Evolutionary conservation across 2,329 filamentous ascomycete genomes (phyloP).

Genomic region (Apiospora hydei): DNA sequence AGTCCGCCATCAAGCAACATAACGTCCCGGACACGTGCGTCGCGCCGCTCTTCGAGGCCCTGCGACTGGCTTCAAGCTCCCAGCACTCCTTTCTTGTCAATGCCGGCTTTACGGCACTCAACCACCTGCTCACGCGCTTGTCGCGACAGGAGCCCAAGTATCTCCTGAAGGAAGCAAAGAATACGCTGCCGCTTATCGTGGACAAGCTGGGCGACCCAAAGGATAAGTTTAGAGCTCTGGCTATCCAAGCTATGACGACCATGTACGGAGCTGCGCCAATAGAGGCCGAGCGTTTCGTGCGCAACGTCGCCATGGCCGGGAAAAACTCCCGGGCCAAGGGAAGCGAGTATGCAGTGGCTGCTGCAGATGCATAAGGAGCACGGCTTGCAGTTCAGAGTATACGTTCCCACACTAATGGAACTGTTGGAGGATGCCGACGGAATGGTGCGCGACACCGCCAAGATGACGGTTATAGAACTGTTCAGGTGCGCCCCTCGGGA

Average conservation of each 20-base stretch:
- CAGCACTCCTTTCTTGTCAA: constrained; percentile 80
- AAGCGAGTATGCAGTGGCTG: constrained; percentile 85
- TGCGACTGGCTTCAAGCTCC: constrained; percentile 77
- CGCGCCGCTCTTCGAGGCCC: constrained; percentile 79
- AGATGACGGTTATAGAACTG: constrained; percentile 82
- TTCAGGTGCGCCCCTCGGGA: background rate
- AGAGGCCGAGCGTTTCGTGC: constrained; percentile 82
- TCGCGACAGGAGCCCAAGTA: constrained; percentile 83
- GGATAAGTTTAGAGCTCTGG: constrained; percentile 81
- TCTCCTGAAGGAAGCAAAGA: constrained; percentile 72
- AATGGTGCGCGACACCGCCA: constrained; percentile 84
- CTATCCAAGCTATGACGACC: constrained; percentile 78
- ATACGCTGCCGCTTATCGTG: constrained; percentile 76
- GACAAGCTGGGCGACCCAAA: constrained; percentile 89
- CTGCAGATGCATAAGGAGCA: constrained; percentile 84
- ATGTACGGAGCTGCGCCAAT: constrained; percentile 73
- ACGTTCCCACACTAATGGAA: constrained; percentile 83
- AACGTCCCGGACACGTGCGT: constrained; percentile 82
- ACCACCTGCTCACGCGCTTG: constrained; percentile 85
- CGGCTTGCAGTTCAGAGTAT: constrained; percentile 80
- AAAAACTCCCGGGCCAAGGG: constrained; percentile 85
- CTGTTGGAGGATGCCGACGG: constrained; percentile 90
- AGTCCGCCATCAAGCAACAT: constrained; percentile 90
- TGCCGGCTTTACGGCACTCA: constrained; percentile 86
- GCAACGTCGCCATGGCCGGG: constrained; percentile 78